These are phyloP conservation scores for Cinnamomum micranthum DNA, from an alignment of 164 flowering plant genomes.

Conservation along the genomic window DNA sequence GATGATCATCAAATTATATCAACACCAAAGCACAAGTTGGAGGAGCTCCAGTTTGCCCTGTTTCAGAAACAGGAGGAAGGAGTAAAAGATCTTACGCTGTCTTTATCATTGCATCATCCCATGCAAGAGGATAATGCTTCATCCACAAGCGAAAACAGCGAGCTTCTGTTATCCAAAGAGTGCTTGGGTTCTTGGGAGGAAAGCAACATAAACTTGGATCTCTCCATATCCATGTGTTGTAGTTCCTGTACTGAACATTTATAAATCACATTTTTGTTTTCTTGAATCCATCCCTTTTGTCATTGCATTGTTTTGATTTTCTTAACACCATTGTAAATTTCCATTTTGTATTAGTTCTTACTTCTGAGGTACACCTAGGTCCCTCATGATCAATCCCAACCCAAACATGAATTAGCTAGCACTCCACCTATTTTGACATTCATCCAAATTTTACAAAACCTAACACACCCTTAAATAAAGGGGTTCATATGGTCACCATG, in stretches of 20 bases:
- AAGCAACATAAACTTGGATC: constrained; percentile 23
- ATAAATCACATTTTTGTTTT: neutral
- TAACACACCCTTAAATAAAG: too few relatives aligned
- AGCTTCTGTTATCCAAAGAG: constrained; percentile 41
- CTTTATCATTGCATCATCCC: constrained; percentile 42
- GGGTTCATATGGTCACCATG: too few relatives aligned
- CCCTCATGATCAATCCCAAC: too few relatives aligned
- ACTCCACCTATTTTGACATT: too few relatives aligned
- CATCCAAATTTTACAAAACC: too few relatives aligned
- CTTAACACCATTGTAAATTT: too few relatives aligned
- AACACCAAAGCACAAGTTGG: constrained; percentile 2
- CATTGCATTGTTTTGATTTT: too few relatives aligned
- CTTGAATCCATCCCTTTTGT: neutral
- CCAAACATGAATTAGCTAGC: too few relatives aligned
- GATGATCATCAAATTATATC: constrained; percentile 7
- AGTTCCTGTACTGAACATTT: neutral
- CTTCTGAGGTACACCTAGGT: too few relatives aligned
- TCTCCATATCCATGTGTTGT: constrained; percentile 23
- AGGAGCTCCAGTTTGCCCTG: neutral
- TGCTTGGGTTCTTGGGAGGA: constrained; percentile 22
- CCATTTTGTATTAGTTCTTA: too few relatives aligned
- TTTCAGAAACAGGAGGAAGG: constrained; percentile 15
- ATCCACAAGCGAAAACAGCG: constrained; percentile 51
- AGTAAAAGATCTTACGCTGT: constrained; percentile 34
- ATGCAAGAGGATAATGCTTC: constrained; percentile 31